A percentile compares a stretch with the other conserved stretches of the same genome.
Conservation (phyloP, 2,329 filamentous ascomycete genomes). For the Pseudogymnoascus sp. region DNA sequence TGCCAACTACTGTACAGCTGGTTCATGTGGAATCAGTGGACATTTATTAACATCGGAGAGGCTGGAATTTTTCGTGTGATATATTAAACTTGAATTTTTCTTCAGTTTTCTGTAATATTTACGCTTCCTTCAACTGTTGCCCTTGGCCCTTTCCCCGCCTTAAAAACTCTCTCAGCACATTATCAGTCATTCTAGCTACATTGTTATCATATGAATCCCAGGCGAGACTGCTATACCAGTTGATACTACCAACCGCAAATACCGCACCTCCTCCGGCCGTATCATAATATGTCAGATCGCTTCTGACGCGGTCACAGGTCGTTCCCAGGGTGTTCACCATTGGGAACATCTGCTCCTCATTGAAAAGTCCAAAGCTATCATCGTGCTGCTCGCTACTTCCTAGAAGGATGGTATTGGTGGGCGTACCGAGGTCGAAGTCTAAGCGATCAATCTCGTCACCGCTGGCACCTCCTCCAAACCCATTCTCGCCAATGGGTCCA, state of each 20-base stretch:
- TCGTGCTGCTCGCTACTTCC: conserved; percentile 22
- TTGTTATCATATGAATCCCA: conserved; percentile 26
- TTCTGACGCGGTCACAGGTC: conserved; percentile 19
- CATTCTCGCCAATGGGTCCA: conserved; percentile 22
- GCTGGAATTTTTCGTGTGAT: not conserved
- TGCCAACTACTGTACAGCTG: not conserved
- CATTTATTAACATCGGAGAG: not conserved
- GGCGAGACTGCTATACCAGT: conserved; percentile 23
- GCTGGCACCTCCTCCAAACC: conserved; percentile 29
- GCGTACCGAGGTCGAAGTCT: conserved; percentile 29
- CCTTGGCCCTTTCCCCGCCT: conserved; percentile 11
- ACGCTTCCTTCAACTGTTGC: not conserved
- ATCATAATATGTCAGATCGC: conserved; percentile 24
- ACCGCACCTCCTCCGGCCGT: conserved; percentile 21
- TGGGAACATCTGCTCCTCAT: conserved; percentile 23
- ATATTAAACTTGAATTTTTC: not conserved
- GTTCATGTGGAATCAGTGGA: not conserved
- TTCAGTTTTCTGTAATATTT: not conserved
- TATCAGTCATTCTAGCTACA: conserved; percentile 23
- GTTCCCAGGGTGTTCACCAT: conserved; percentile 22
- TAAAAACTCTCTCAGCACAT: conserved; percentile 22
- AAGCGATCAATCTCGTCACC: conserved; percentile 33
- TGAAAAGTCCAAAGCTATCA: conserved; percentile 23
- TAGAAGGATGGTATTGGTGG: conserved; percentile 26
- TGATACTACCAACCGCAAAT: conserved; percentile 27